phyloP scores from a whole-genome alignment of 208 protist genomes.

The Trypanosoma mega region DNA sequence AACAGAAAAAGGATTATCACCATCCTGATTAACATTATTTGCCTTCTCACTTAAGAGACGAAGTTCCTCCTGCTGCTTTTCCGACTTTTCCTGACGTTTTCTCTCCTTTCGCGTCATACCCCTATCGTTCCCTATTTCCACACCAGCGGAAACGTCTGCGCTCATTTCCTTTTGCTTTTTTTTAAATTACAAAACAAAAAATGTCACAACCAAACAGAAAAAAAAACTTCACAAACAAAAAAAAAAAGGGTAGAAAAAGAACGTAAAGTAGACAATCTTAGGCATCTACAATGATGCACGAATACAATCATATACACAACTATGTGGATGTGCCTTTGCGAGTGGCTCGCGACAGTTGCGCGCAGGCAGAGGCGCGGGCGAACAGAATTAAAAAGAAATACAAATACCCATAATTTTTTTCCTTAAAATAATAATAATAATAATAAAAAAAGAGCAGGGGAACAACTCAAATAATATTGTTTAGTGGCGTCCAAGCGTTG shows the following conservation, averaged over 20 bases:
- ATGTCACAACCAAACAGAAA: no score
- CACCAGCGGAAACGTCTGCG: neutral
- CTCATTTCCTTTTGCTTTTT: no score
- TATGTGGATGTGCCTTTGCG: no score
- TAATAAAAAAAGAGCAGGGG: slow-evolving; percentile 6
- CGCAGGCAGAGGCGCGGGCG: no score
- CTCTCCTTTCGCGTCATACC: slow-evolving; percentile 64
- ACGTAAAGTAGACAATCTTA: no score
- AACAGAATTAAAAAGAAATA: neutral
- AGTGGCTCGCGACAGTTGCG: no score
- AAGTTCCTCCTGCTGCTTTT: slow-evolving; percentile 61
- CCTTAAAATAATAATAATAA: slow-evolving; percentile 10
- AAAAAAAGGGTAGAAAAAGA: no score
- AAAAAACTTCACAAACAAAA: no score
- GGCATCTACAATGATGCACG: no score
- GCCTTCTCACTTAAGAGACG: slow-evolving; percentile 47
- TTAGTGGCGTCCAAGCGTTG: neutral
- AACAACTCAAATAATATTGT: slow-evolving; percentile 7
- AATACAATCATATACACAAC: no score
- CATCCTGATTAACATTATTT: slow-evolving; percentile 59
- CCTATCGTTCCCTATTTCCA: neutral
- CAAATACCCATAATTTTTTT: neutral
- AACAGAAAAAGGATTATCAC: slow-evolving; percentile 83
- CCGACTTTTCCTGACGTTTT: slow-evolving; percentile 57
- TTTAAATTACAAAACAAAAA: no score